A percentile compares a stretch with the other conserved stretches of the same genome.
phyloP scores from a whole-genome alignment of 1,139 yeast genomes.

The Pichia sp. region DNA sequence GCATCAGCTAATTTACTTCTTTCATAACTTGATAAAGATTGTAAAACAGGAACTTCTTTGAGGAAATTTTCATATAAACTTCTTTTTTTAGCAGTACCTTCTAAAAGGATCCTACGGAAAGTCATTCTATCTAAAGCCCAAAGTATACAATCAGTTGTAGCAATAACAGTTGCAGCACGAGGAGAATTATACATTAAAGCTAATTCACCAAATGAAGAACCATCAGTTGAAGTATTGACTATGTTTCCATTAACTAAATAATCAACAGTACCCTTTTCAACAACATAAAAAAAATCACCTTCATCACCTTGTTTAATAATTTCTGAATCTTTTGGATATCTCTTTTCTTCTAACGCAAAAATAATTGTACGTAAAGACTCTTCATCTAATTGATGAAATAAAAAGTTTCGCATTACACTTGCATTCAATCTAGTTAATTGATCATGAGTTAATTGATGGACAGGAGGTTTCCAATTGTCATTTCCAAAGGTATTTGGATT shows the following conservation, averaged over 20 bases:
- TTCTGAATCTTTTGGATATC: conserved; percentile 51
- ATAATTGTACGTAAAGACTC: conserved; percentile 73
- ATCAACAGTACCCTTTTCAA: conserved; percentile 81
- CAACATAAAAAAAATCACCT: conserved; percentile 89
- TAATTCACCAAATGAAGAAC: conserved; percentile 91
- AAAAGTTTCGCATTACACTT: conserved; percentile 71
- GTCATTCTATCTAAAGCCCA: conserved; percentile 96
- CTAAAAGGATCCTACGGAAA: conserved; percentile 83
- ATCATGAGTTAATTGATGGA: conserved; percentile 53
- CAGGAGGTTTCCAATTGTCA: conserved; percentile 71
- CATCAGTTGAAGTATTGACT: conserved; percentile 73
- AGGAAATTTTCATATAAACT: conserved; percentile 84
- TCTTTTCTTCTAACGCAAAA: conserved; percentile 71
- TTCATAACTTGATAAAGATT: conserved; percentile 68
- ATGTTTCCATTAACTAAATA: conserved; percentile 67
- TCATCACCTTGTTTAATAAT: conserved; percentile 93
- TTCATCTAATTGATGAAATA: conserved; percentile 70
- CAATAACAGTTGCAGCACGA: conserved; percentile 90
- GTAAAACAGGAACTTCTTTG: conserved; percentile 78
- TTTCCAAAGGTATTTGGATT: conserved; percentile 50
- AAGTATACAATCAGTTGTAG: conserved; percentile 61
- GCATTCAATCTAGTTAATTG: conserved; percentile 65
- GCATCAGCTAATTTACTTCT: conserved; percentile 94
- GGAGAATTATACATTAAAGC: conserved; percentile 98
- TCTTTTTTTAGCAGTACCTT: conserved; percentile 86